Evolutionary conservation across 169 alveolate species (phyloP).

Genomic region (Plasmodium reichenowi): DNA sequence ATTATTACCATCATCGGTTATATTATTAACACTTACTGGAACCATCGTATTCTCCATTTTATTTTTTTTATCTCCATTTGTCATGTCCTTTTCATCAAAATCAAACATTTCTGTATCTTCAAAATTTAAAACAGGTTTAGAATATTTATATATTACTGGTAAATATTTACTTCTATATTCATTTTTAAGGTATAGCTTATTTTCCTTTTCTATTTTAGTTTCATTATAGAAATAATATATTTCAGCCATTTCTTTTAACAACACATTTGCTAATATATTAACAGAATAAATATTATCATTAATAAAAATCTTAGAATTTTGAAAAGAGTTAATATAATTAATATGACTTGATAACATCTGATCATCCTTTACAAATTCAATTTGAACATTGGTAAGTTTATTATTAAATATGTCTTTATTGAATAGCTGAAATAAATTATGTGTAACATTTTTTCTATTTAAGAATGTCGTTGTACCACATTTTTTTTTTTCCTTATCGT

Average conservation of each 20-base stretch:
- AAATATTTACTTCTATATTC: slow-evolving; percentile 36
- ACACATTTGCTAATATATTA: slow-evolving; percentile 22
- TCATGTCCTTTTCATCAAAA: background rate
- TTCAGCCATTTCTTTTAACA: slow-evolving; percentile 75
- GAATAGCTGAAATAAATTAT: slow-evolving; percentile 60
- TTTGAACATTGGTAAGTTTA: slow-evolving; percentile 41
- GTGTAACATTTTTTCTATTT: slow-evolving; percentile 43
- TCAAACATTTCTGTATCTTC: slow-evolving; percentile 7
- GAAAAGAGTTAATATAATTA: slow-evolving; percentile 61
- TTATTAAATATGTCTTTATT: slow-evolving; percentile 61
- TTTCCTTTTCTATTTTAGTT: slow-evolving; percentile 53
- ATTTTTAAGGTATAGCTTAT: slow-evolving; percentile 51
- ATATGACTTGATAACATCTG: slow-evolving; percentile 38
- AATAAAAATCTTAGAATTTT: slow-evolving; percentile 47
- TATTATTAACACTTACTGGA: background rate
- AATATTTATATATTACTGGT: slow-evolving; percentile 42
- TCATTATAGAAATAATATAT: slow-evolving; percentile 65
- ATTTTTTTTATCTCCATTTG: background rate
- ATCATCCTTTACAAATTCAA: slow-evolving; percentile 62
- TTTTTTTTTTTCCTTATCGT: slow-evolving; percentile 27
- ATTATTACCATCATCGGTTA: background rate
- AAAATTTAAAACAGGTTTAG: slow-evolving; percentile 24
- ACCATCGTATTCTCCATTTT: no score
- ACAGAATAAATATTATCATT: slow-evolving; percentile 57
- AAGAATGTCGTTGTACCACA: slow-evolving; percentile 17